Evolutionary conservation across 73 alveolate species (phyloP).

Genomic region (Stentor roeselii): DNA sequence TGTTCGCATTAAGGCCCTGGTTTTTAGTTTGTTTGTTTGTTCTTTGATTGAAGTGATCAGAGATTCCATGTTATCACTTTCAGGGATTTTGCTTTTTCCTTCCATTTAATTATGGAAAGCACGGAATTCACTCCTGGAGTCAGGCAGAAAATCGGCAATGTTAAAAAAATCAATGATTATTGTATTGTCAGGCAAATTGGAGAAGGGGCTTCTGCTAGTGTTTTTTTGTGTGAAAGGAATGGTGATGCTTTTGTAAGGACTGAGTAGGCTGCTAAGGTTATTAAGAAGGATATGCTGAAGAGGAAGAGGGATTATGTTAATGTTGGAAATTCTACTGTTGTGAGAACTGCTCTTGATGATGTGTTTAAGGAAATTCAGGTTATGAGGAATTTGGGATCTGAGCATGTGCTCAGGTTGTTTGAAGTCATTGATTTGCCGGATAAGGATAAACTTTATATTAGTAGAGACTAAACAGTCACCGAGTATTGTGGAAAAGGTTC

Average conservation of each 20-base stretch:
- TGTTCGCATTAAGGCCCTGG: background rate
- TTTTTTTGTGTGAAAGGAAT: constrained; percentile 47
- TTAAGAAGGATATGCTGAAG: constrained; percentile 55
- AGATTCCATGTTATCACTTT: no score
- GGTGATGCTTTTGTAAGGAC: constrained; percentile 40
- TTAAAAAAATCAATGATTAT: constrained; percentile 27
- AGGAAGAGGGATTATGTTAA: constrained; percentile 64
- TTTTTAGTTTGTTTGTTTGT: background rate
- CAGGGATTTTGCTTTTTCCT: no score
- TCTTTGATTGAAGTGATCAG: no score
- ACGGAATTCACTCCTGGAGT: no score
- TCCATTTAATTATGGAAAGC: no score
- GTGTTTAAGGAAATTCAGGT: constrained; percentile 90
- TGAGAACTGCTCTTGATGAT: constrained; percentile 69
- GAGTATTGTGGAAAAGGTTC: constrained; percentile 67
- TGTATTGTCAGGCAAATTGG: constrained; percentile 62
- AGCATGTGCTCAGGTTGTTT: constrained; percentile 72
- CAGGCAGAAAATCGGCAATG: background rate
- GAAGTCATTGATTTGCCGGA: constrained; percentile 93
- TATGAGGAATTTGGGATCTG: constrained; percentile 86
- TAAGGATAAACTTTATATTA: constrained; percentile 56
- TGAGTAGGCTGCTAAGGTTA: constrained; percentile 76
- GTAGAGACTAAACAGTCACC: constrained; percentile 67
- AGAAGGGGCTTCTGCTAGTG: constrained; percentile 79
- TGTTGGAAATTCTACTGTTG: constrained; percentile 67